A percentile compares a stretch with the other conserved stretches of the same genome.
Evolutionary conservation across 1,284 basidiomycete genomes (phyloP).

Genomic region (Ceratobasidium sp.): DNA sequence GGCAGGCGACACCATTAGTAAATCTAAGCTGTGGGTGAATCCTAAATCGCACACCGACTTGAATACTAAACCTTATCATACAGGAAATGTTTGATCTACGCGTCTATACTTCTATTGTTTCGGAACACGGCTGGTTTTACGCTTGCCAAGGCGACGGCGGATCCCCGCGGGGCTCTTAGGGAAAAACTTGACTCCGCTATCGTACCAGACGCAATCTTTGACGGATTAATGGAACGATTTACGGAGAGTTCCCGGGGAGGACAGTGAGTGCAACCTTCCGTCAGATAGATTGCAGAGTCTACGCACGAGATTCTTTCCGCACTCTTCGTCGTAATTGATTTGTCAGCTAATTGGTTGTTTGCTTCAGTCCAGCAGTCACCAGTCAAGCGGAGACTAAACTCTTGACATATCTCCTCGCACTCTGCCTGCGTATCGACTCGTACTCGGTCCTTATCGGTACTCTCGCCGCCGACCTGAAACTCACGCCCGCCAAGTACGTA

Average conservation of each 20-base stretch:
- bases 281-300: neutral
- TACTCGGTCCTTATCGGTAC: slow-evolving; percentile 8
- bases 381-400: slow-evolving; percentile 76
- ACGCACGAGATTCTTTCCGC: slow-evolving; percentile 32
- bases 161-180: slow-evolving; percentile 57
- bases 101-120: slow-evolving; percentile 81
- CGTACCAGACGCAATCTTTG: slow-evolving; percentile 74
- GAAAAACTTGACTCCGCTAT: slow-evolving; percentile 64
- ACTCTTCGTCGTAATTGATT: neutral
- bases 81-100: slow-evolving; percentile 83
- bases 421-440: slow-evolving; percentile 81
- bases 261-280: slow-evolving; percentile 60
- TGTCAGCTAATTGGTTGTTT: neutral
- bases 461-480: slow-evolving; percentile 27
- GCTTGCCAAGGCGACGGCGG: slow-evolving; percentile 61
- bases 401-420: slow-evolving; percentile 80
- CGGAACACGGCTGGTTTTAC: slow-evolving; percentile 63
- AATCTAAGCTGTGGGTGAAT: slow-evolving; percentile 64
- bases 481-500: slow-evolving; percentile 31
- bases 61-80: slow-evolving; percentile 17
- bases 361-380: slow-evolving; percentile 72
- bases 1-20: slow-evolving; percentile 64
- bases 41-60: neutral
- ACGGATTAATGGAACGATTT: slow-evolving; percentile 83
- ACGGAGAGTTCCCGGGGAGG: slow-evolving; percentile 77